These are phyloP conservation scores for Sphagnum fallax DNA, from an alignment of 228 moss, liverwort and hornwort species.

Conservation along the genomic window DNA sequence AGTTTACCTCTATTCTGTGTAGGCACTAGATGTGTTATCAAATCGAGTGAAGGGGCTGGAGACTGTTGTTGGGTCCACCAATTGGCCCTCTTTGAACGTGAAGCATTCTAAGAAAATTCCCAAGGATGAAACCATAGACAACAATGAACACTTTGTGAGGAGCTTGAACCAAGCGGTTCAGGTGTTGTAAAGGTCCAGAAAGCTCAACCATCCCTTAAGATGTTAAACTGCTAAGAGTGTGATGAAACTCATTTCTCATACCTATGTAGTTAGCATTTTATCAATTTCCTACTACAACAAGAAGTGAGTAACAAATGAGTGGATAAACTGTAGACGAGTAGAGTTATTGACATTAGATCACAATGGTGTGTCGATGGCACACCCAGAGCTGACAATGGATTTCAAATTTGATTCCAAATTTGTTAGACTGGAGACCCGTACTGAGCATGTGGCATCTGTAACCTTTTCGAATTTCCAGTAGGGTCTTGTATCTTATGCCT, in stretches of 20 bases:
- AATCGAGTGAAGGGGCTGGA: slow-evolving; percentile 12
- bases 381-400: slow-evolving; percentile 8
- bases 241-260: not conserved
- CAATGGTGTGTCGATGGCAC: slow-evolving; percentile 18
- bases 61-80: too few species aligned
- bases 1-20: slow-evolving; percentile 7
- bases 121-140: too few species aligned
- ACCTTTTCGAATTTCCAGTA: slow-evolving; percentile 94
- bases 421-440: slow-evolving; percentile 73
- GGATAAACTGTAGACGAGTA: slow-evolving; percentile 57
- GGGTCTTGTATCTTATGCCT: too few species aligned
- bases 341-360: slow-evolving; percentile 51
- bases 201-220: too few species aligned
- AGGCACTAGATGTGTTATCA: slow-evolving; percentile 22
- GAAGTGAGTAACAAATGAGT: not conserved
- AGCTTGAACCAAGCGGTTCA: too few species aligned
- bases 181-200: too few species aligned
- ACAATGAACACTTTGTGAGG: too few species aligned
- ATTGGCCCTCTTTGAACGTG: too few species aligned
- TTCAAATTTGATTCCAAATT: slow-evolving; percentile 43
- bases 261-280: not conserved
- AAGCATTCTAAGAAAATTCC: too few species aligned
- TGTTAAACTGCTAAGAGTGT: slow-evolving; percentile 6
- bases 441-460: slow-evolving; percentile 89
- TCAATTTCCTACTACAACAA: not conserved